phyloP scores from a whole-genome alignment of 2,329 filamentous ascomycete genomes.

The Drechmeria coniospora region DNA sequence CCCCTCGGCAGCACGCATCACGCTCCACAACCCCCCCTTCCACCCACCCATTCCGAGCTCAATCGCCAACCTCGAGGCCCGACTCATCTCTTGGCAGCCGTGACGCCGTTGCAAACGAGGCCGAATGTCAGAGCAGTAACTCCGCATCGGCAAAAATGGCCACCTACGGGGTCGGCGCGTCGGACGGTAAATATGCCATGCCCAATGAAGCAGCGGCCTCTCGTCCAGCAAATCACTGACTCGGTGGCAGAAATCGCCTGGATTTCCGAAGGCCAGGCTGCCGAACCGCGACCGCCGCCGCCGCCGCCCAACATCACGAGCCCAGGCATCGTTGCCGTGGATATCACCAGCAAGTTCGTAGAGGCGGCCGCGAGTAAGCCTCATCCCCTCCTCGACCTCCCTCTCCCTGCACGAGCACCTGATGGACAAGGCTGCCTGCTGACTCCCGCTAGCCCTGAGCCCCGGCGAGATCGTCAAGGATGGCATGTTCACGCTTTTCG shows the following conservation, averaged over 20 bases:
- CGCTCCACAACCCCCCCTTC: too few relatives aligned
- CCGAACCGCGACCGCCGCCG: conserved; percentile 14
- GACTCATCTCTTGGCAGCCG: too few relatives aligned
- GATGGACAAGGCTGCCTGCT: too few relatives aligned
- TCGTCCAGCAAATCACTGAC: conserved; percentile 12
- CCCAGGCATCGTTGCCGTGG: conserved; percentile 36
- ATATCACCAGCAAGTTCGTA: conserved; percentile 42
- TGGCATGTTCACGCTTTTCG: conserved; percentile 85
- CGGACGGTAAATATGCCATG: conserved; percentile 16
- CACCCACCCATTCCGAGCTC: too few relatives aligned
- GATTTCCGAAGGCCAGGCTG: conserved; percentile 22
- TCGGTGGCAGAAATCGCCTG: conserved; percentile 21
- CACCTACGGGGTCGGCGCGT: conserved; percentile 18
- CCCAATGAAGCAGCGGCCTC: neutral
- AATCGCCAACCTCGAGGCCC: neutral
- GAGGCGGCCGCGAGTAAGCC: conserved; percentile 35
- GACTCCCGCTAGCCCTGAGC: conserved; percentile 42
- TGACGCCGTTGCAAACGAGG: too few relatives aligned
- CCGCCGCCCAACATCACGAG: conserved; percentile 25
- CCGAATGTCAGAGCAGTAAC: neutral
- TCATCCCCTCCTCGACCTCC: too few relatives aligned
- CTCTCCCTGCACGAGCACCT: too few relatives aligned
- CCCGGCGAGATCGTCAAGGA: conserved; percentile 84
- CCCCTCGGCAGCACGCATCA: too few relatives aligned
- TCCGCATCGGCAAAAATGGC: conserved; percentile 16